A percentile compares a stretch with the other conserved stretches of the same genome.
Conservation (phyloP, 2,329 filamentous ascomycete species). For the Ophiostoma sp. region DNA sequence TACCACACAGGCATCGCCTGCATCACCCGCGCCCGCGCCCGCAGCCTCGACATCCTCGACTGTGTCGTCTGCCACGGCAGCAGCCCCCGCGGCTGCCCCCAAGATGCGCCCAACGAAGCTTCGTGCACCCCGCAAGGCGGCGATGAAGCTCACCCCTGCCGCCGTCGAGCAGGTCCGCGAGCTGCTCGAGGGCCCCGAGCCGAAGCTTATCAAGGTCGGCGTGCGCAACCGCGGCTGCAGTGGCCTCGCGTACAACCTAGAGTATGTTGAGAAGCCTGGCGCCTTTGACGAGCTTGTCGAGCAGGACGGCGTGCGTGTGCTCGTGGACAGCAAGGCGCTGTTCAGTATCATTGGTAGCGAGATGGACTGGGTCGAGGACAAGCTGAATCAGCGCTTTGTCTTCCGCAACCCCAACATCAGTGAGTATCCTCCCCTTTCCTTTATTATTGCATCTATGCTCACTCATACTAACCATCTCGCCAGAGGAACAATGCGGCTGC, state of each 20-base stretch:
- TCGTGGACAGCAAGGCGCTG: slow-evolving; percentile 94
- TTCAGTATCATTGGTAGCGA: slow-evolving; percentile 98
- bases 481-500: slow-evolving; percentile 93
- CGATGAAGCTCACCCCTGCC: slow-evolving; percentile 75
- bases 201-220: slow-evolving; percentile 88
- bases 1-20: neutral
- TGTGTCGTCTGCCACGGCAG: slow-evolving; percentile 19
- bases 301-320: slow-evolving; percentile 90
- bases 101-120: slow-evolving; percentile 56
- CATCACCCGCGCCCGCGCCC: neutral
- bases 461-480: slow-evolving; percentile 12
- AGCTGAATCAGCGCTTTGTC: slow-evolving; percentile 83
- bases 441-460: neutral
- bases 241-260: slow-evolving; percentile 84
- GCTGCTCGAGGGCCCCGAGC: slow-evolving; percentile 76
- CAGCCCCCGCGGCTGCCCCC: slow-evolving; percentile 42
- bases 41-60: neutral
- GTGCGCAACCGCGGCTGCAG: slow-evolving; percentile 93
- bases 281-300: slow-evolving; percentile 87
- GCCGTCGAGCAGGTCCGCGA: slow-evolving; percentile 74
- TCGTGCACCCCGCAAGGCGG: slow-evolving; percentile 72
- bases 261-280: slow-evolving; percentile 88
- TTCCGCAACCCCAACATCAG: slow-evolving; percentile 98
- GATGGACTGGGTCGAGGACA: slow-evolving; percentile 99
- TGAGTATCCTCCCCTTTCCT: slow-evolving; percentile 48